Base-by-base conservation (phyloP, 345 rosid genomes). In the Aethionema arabicum region DNA sequence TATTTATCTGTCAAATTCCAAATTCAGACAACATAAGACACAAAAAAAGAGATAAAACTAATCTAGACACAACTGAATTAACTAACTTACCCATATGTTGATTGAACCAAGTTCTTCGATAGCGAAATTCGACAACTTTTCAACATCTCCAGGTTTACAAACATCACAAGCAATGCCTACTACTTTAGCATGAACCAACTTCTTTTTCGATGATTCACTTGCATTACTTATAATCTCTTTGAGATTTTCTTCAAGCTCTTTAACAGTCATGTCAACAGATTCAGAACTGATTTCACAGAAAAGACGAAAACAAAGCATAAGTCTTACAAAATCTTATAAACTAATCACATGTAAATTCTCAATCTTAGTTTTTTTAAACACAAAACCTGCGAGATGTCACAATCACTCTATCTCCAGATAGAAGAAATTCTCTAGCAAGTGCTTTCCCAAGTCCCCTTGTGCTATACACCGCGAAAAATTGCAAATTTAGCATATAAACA, bases 391-490 rank as follows among this genome's bases (percentile, higher is more conserved):
- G 88, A 55, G 95, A 92, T 66, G 96, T 87, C 69, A 92, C 77
- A 29, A 92, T 86, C 16, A 92, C 95, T 36, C 78, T 83, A 43
- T 89, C 95, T 21, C 98, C 96, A 7, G 96, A 92, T 49, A 83
- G 90, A 83, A 92, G 96, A 73, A 87, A 92, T 57, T 92, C 98
- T 11, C 93, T 81, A 61, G 96, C 96, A 70, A 89, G 93, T n/a
- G 98, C 98, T 74, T 92, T 92, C 16, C 98, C 98, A 9, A 92
- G 66, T 44, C 98, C 95, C 65, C 95, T 83, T 10, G 96, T 89
- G 68, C 96, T 89, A 72, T 67, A 70, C 51, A 68, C 75, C n/a
- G 52, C 41, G 54, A 53, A 6, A n/a, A 69, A 70, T 58, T 43
- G 69, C 15, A 59, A 10, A 44, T n/a, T 56, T 2, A 36, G 54